phyloP scores from a whole-genome alignment of 768 basidiomycete species.

The Tulasnella sp. region DNA sequence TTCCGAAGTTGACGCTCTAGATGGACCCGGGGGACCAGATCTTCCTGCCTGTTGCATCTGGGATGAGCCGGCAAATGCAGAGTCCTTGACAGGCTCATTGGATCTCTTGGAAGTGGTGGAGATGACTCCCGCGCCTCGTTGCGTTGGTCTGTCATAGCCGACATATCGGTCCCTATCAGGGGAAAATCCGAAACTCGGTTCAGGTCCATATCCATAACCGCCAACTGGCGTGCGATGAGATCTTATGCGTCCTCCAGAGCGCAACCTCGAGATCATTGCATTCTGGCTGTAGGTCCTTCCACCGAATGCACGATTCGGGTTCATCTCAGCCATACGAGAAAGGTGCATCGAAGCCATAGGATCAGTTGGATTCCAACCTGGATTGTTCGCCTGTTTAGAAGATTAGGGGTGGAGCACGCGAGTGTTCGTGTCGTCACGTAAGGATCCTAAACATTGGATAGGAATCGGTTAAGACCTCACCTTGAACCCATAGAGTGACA shows the following conservation, averaged over 20 bases:
- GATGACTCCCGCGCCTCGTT: no score
- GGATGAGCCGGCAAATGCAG: no score
- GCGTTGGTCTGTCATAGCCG: no score
- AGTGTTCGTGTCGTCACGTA: constrained; percentile 6
- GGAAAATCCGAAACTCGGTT: no score
- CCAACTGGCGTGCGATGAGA: neutral
- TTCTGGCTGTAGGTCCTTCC: no score
- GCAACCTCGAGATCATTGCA: no score
- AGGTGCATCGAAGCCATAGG: constrained; percentile 85
- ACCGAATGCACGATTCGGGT: constrained; percentile 8
- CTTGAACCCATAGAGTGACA: constrained; percentile 91
- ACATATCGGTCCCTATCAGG: no score
- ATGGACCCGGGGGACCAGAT: no score
- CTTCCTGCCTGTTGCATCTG: no score
- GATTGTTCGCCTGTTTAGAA: constrained; percentile 60
- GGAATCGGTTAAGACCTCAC: constrained; percentile 24
- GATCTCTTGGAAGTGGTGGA: no score
- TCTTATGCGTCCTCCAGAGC: neutral
- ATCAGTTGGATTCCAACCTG: constrained; percentile 89
- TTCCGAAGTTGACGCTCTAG: no score
- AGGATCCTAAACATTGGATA: neutral
- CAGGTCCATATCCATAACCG: neutral
- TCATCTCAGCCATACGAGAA: constrained; percentile 55
- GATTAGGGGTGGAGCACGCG: neutral
- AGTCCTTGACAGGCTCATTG: no score